A percentile compares a stretch with the other conserved stretches of the same genome.
These are phyloP conservation scores for Pouteria glomerata DNA, from an alignment of 148 eudicot species.

Conservation along the genomic window DNA sequence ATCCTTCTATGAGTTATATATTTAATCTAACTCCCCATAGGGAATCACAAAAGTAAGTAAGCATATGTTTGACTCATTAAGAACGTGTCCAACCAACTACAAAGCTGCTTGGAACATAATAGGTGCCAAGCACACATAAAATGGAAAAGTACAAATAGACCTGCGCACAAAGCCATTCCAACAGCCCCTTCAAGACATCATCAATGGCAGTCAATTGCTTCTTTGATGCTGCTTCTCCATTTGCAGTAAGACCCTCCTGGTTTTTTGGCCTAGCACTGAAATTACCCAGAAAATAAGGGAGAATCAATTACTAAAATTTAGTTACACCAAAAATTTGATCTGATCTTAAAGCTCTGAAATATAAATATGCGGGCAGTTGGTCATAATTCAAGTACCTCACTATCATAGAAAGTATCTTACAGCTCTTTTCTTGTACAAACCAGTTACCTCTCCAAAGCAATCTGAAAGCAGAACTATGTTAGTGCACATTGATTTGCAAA, in stretches of 20 bases:
- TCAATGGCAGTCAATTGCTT: conserved; percentile 54
- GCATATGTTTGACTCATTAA: no score
- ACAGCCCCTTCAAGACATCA: conserved; percentile 77
- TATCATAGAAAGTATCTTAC: conserved; percentile 78
- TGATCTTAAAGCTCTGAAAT: neutral
- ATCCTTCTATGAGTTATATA: no score
- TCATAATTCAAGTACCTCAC: conserved; percentile 49
- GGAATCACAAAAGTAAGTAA: no score
- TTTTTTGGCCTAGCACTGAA: conserved; percentile 73
- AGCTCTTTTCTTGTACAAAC: conserved; percentile 98
- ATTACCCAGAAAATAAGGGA: conserved; percentile 1
- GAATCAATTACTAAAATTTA: neutral
- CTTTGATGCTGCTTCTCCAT: conserved; percentile 74
- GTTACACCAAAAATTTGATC: neutral
- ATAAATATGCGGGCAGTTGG: neutral
- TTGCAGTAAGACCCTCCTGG: conserved; percentile 37
- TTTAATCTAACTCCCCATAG: no score
- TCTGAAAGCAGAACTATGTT: conserved; percentile 36
- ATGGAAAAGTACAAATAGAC: conserved; percentile 23
- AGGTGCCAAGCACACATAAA: no score
- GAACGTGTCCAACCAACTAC: no score
- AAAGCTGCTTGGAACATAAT: no score
- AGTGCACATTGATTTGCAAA: conserved; percentile 11
- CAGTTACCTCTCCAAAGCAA: conserved; percentile 91
- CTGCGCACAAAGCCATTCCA: conserved; percentile 93